Percentiles rank a stretch among this genome's conserved stretches.
Conservation (phyloP, 2,329 filamentous ascomycete genomes). For the Aspergillus costaricaensis region DNA sequence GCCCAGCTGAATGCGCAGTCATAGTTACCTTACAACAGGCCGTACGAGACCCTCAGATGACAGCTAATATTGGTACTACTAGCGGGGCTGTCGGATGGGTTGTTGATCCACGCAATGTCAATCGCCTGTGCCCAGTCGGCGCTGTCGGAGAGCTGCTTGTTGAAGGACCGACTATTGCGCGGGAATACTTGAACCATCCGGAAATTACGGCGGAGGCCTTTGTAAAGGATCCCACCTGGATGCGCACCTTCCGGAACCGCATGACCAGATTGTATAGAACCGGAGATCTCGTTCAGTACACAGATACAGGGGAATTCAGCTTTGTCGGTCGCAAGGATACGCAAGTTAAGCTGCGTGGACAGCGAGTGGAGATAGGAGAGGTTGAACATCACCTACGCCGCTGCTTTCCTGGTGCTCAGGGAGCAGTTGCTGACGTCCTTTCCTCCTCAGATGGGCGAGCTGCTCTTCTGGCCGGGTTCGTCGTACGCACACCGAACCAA, state of each 20-base stretch:
- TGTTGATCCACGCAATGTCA: too few species aligned
- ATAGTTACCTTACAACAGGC: too few species aligned
- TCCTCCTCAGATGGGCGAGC: background rate
- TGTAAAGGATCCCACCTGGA: too few species aligned
- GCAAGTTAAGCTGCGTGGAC: slow-evolving; percentile 62
- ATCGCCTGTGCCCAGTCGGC: too few species aligned
- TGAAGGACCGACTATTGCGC: too few species aligned
- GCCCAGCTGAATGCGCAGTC: too few species aligned
- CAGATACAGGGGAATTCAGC: slow-evolving; percentile 24
- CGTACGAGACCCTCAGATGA: too few species aligned
- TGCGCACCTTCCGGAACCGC: too few species aligned
- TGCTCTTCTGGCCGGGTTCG: background rate
- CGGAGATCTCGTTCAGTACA: slow-evolving; percentile 31
- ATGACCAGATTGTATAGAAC: slow-evolving; percentile 32
- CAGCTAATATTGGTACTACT: too few species aligned
- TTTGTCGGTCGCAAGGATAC: slow-evolving; percentile 34
- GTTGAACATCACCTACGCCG: slow-evolving; percentile 30
- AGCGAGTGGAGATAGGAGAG: slow-evolving; percentile 58
- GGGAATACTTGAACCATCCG: slow-evolving; percentile 42
- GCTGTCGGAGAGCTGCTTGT: too few species aligned
- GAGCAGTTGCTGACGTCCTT: background rate
- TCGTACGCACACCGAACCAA: too few species aligned
- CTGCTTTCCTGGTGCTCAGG: background rate
- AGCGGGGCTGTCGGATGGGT: too few species aligned
- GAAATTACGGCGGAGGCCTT: slow-evolving; percentile 30